Base-by-base conservation (phyloP, 495 filamentous ascomycete genomes). In the Echria macrotheca region DNA sequence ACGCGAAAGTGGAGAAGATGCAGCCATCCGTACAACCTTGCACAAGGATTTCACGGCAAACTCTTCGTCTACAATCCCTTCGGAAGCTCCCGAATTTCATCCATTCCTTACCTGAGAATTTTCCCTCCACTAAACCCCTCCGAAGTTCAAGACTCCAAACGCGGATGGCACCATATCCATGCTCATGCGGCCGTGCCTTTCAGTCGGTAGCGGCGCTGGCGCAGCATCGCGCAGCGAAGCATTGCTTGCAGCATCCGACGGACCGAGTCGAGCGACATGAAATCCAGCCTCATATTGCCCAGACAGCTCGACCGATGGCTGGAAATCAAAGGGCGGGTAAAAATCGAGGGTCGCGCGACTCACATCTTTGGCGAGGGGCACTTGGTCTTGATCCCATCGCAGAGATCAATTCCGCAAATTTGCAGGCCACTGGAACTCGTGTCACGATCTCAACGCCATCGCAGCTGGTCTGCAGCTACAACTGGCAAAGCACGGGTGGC, bases 401-500 rank as follows among this genome's bases (percentile, higher is more conserved):
- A n/a, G n/a, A n/a, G n/a, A n/a, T n/a, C n/a, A n/a, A n/a, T n/a
- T n/a, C 14, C 5, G 14, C 14, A 37, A 5, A 37, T 31, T 12
- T 31, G 5, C 33, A 36, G 21, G 26, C 38, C 5, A 17, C 29
- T 19, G 35, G 18, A 14, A 23, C 2, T 35, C 39, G 19, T 6
- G 47, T 50, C 14, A 36, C 37, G 4, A 35, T 18, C 39, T 1
- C 15, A 19, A 25, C 39, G 12, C 39, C 24, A 5, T 17, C 23
- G 4, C 25, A 50, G 29, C 39, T 50, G 28, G 15, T 50, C 11
- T 50, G 47, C 39, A 50, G 47, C 47, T 50, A 43, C 39, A 50
- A 50, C 47, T 50, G 47, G 47, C 47, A 42, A 17, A 11, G 38
- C 11, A 21, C 18, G 12, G 39, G 28, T 12, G 47, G 47, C 5